These are phyloP conservation scores for Arabis hirsuta DNA, from an alignment of 345 rosid genomes.

Conservation along the genomic window DNA sequence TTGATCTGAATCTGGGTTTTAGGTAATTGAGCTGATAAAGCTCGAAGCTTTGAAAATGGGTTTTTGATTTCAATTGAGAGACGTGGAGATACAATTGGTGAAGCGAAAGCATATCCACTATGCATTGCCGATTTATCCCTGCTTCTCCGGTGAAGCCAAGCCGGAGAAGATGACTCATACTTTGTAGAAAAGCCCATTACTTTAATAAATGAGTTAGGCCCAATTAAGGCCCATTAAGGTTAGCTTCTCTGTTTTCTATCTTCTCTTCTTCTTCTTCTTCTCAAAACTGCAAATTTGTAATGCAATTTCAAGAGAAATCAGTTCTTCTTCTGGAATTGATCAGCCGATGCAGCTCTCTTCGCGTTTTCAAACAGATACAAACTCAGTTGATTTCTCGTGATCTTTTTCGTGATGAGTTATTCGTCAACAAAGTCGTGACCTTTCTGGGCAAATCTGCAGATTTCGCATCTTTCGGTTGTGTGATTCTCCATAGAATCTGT, in stretches of 20 bases:
- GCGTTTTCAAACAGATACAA: conserved; percentile 48
- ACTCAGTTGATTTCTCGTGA: conserved; percentile 22
- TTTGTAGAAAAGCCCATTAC: conserved; percentile 21
- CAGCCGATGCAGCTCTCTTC: conserved; percentile 41
- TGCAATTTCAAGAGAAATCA: conserved; percentile 33
- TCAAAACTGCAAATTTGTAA: conserved; percentile 3
- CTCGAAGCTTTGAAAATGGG: conserved; percentile 26
- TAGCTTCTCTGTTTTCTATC: background rate
- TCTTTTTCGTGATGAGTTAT: conserved; percentile 32
- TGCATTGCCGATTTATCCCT: conserved; percentile 40
- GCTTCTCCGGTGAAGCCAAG: conserved; percentile 34
- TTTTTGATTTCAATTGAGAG: conserved; percentile 30
- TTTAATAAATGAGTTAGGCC: background rate
- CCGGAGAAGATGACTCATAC: conserved; percentile 37
- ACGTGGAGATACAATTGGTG: conserved; percentile 19
- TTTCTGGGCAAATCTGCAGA: conserved; percentile 38
- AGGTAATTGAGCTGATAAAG: conserved; percentile 32
- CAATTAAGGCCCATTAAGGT: conserved; percentile 19
- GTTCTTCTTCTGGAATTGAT: conserved; percentile 35
- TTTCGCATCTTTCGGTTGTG: conserved; percentile 31
- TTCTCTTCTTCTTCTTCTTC: conserved; percentile 13
- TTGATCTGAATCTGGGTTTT: conserved; percentile 36
- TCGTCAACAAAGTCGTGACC: conserved; percentile 37
- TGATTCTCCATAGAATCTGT: conserved; percentile 36
- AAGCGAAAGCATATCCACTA: conserved; percentile 36